phyloP scores from a whole-genome alignment of 2,329 filamentous ascomycete species.

The Pseudogymnoascus sp. region DNA sequence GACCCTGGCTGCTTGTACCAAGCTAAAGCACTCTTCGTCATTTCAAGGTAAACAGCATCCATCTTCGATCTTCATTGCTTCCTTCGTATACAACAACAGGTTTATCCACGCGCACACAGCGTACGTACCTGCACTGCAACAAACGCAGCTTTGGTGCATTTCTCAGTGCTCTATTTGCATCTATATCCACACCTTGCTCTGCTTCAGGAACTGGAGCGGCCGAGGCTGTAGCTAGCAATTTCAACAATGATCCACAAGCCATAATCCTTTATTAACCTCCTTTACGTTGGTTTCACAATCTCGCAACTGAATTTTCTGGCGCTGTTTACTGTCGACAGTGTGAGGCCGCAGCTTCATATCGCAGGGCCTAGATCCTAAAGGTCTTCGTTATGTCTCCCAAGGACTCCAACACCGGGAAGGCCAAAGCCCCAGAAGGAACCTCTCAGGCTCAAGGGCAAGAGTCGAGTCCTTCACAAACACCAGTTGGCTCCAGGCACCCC shows the following conservation, averaged over 20 bases:
- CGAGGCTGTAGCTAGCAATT: neutral
- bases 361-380: neutral
- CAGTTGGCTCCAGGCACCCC: conserved; percentile 33
- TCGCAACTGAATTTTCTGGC: neutral
- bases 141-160: neutral
- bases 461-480: conserved; percentile 11
- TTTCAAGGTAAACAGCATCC: conserved; percentile 6
- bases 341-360: neutral
- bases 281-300: neutral
- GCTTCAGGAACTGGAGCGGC: neutral
- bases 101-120: neutral
- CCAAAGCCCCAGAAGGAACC: neutral
- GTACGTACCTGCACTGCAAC: neutral
- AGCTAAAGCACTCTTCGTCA: neutral
- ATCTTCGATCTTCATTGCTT: neutral
- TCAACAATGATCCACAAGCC: neutral
- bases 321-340: neutral
- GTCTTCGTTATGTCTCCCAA: neutral
- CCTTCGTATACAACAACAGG: conserved; percentile 3
- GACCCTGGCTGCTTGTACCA: conserved; percentile 1
- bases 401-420: neutral
- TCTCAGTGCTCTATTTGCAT: neutral
- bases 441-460: conserved; percentile 12
- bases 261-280: neutral
- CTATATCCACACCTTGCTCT: neutral